A percentile compares a stretch with the other conserved stretches of the same genome.
phyloP scores from a whole-genome alignment of 306 rosid genomes.

The Medicago ruthenica region DNA sequence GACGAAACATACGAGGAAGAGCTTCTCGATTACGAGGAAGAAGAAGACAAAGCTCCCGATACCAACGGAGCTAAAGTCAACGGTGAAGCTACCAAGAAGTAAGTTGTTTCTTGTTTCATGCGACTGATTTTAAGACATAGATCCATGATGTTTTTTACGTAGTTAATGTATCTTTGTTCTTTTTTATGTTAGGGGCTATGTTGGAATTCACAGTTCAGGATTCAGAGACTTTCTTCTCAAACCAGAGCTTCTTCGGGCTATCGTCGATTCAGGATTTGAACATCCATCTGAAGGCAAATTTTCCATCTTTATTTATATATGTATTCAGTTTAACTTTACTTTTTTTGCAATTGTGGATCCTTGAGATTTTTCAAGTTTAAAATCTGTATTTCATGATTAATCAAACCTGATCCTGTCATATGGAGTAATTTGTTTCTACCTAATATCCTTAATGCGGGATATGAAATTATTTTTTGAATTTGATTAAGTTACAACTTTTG shows the following conservation, averaged over 20 bases:
- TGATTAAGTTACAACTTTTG: not conserved
- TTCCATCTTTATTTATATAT: not conserved
- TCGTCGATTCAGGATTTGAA: conserved; percentile 98
- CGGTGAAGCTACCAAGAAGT: conserved; percentile 95
- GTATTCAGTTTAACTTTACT: not conserved
- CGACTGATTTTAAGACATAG: not conserved
- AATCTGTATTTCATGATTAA: not conserved
- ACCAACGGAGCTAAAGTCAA: conserved; percentile 79
- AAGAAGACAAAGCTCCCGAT: conserved; percentile 91
- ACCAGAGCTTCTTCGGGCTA: conserved; percentile 99
- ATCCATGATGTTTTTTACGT: not conserved
- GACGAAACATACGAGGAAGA: conserved; percentile 93
- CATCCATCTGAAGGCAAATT: conserved; percentile 97
- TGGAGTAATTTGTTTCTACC: not conserved
- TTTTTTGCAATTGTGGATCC: not conserved
- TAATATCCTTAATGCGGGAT: not conserved
- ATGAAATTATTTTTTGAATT: not conserved
- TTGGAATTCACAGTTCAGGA: conserved; percentile 99
- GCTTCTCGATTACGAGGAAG: conserved; percentile 97
- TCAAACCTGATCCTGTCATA: not conserved
- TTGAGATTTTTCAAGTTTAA: not conserved
- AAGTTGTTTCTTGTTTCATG: conserved; percentile 31
- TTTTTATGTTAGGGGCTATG: conserved; percentile 74
- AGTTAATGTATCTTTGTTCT: not conserved
- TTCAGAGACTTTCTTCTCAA: conserved; percentile 98